Percentiles rank a stretch among this genome's conserved stretches.
Conservation (phyloP, 1,139 yeast species). For the Hyphopichia wangnamkhiaoensis region DNA sequence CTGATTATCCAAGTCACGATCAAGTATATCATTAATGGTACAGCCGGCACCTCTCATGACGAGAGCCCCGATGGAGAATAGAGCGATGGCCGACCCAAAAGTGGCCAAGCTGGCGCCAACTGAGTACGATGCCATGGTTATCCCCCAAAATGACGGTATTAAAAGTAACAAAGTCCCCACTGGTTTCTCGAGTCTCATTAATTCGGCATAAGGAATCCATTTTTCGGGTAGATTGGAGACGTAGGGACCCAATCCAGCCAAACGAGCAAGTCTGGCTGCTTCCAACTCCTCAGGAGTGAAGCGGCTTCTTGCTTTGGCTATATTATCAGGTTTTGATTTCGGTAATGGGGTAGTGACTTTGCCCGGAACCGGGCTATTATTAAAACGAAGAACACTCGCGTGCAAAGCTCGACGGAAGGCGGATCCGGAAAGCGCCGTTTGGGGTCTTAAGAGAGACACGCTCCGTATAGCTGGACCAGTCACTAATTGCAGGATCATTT, state of each 20-base stretch:
- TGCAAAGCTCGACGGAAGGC: too few relatives aligned
- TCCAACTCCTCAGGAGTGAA: conserved; percentile 59
- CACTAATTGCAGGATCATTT: too few relatives aligned
- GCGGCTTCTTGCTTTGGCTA: conserved; percentile 3
- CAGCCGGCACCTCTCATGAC: conserved; percentile 99
- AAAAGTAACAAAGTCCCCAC: conserved; percentile 85
- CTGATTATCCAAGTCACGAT: conserved; percentile 76
- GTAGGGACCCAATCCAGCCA: conserved; percentile 59
- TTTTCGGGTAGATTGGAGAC: conserved; percentile 65
- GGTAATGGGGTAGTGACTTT: too few relatives aligned
- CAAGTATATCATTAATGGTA: conserved; percentile 87
- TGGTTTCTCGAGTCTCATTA: conserved; percentile 91
- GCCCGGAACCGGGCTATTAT: too few relatives aligned
- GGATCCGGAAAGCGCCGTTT: too few relatives aligned
- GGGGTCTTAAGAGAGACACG: too few relatives aligned
- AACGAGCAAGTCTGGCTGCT: conserved; percentile 56
- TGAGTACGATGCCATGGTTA: conserved; percentile 81
- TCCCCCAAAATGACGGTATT: conserved; percentile 80
- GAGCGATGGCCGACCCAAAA: conserved; percentile 56
- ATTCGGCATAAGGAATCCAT: conserved; percentile 86
- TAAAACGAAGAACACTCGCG: too few relatives aligned
- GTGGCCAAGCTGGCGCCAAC: conserved; percentile 66
- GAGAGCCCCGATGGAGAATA: conserved; percentile 82
- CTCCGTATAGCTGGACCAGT: too few relatives aligned
- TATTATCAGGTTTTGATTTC: too few relatives aligned